A percentile compares a stretch with the other conserved stretches of the same genome.
Evolutionary conservation across 139 green algal species (phyloP).

Genomic region (Closterium sp.): DNA sequence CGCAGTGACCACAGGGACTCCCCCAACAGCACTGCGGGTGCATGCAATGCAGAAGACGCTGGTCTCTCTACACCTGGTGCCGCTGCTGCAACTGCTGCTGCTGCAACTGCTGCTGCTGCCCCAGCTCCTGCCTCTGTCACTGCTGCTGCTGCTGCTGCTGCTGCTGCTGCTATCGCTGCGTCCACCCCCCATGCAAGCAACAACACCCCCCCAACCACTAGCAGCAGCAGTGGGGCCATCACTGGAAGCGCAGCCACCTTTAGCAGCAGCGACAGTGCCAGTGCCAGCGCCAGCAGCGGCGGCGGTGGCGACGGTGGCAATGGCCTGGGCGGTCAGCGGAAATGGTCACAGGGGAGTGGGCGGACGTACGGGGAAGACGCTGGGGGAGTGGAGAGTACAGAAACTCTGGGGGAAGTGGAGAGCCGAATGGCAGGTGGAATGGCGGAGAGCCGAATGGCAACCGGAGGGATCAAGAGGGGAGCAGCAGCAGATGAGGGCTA

Average conservation of each 20-base stretch:
- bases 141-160: too few species aligned
- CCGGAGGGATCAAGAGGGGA: background rate
- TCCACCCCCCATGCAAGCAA: background rate
- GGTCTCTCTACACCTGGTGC: too few species aligned
- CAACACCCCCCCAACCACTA: background rate
- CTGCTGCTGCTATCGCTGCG: background rate
- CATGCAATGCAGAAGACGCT: background rate
- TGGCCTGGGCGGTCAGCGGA: background rate
- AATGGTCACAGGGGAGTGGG: background rate
- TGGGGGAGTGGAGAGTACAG: background rate
- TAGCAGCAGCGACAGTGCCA: background rate
- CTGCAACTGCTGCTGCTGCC: too few species aligned
- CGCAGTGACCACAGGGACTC: background rate
- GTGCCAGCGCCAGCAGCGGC: background rate
- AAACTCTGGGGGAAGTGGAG: background rate
- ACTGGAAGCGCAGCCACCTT: too few species aligned
- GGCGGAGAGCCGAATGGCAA: background rate
- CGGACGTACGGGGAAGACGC: background rate
- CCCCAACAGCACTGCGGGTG: too few species aligned
- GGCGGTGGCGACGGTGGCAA: too few species aligned
- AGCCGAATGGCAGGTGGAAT: background rate
- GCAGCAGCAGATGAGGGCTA: background rate
- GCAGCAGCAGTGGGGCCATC: background rate
- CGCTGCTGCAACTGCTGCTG: background rate
- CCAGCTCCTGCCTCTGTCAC: background rate